phyloP scores from a whole-genome alignment of 805 yeast species.

The Wickerhamomyces xylosicus region DNA sequence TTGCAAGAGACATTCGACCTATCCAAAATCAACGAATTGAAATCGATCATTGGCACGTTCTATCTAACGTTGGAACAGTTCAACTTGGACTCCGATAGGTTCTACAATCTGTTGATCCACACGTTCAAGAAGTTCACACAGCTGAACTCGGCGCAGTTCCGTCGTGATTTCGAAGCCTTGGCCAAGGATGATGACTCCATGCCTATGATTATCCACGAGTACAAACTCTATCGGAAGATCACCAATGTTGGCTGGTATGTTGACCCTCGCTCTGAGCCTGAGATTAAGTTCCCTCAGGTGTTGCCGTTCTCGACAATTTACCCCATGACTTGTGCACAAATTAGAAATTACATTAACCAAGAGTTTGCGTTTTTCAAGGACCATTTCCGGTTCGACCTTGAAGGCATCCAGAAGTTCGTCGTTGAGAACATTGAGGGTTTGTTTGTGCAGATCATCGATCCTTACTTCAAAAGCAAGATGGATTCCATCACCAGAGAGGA shows the following conservation, averaged over 20 bases:
- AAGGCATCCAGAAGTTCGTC: slow-evolving; percentile 48
- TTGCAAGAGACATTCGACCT: slow-evolving; percentile 30
- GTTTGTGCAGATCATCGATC: slow-evolving; percentile 57
- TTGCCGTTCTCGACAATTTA: slow-evolving; percentile 86
- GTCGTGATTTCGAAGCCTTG: slow-evolving; percentile 46
- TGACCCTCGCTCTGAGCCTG: slow-evolving; percentile 32
- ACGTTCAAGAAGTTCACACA: slow-evolving; percentile 55
- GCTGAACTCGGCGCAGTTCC: slow-evolving; percentile 43
- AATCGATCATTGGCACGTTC: slow-evolving; percentile 49
- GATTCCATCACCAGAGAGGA: slow-evolving; percentile 78
- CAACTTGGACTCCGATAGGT: slow-evolving; percentile 44
- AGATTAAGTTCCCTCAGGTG: slow-evolving; percentile 39
- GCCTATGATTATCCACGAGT: slow-evolving; percentile 66
- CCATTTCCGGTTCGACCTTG: slow-evolving; percentile 52
- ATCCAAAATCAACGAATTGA: slow-evolving; percentile 34
- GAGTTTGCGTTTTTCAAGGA: slow-evolving; percentile 57
- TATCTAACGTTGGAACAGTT: slow-evolving; percentile 69
- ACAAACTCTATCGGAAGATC: slow-evolving; percentile 50
- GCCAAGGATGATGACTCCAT: slow-evolving; percentile 78
- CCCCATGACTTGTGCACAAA: slow-evolving; percentile 74
- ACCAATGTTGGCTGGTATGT: slow-evolving; percentile 62
- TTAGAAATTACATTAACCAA: slow-evolving; percentile 54
- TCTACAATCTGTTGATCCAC: slow-evolving; percentile 51
- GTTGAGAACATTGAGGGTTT: slow-evolving; percentile 56
- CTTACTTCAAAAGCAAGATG: slow-evolving; percentile 48